These are phyloP conservation scores for Xylariaceae sp. DNA, from an alignment of 2,329 filamentous ascomycete genomes.

Conservation along the genomic window DNA sequence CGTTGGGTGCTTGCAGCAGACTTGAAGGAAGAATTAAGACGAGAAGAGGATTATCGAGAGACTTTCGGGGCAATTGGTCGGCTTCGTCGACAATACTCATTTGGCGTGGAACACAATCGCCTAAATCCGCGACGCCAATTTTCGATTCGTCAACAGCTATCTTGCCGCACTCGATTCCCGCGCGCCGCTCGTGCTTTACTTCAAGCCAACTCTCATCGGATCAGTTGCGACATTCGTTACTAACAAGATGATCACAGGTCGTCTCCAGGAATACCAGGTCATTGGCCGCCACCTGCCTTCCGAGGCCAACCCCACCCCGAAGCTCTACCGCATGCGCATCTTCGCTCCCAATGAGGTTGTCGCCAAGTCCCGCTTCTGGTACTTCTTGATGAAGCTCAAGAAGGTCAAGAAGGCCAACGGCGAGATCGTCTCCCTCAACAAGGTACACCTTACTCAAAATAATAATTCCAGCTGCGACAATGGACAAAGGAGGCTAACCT, in stretches of 20 bases:
- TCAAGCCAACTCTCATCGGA: neutral
- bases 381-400: conserved; percentile 97
- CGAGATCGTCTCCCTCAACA: conserved; percentile 97
- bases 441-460: conserved; percentile 57
- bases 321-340: conserved; percentile 99
- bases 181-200: neutral
- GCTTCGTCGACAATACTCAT: no score
- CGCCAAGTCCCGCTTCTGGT: conserved; percentile 99
- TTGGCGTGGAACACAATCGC: no score
- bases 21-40: no score
- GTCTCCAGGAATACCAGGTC: conserved; percentile 99
- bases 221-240: conserved; percentile 19
- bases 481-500: conserved; percentile 11
- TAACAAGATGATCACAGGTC: conserved; percentile 62
- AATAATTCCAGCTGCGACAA: neutral
- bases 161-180: neutral
- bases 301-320: conserved; percentile 93
- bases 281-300: conserved; percentile 98
- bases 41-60: no score
- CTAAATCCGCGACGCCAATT: no score
- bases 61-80: no score
- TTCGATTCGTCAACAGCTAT: neutral
- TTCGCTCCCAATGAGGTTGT: conserved; percentile 97
- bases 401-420: conserved; percentile 99
- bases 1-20: no score